Conservation (phyloP, 495 filamentous ascomycete genomes). For the Gamarada debralockiae region DNA sequence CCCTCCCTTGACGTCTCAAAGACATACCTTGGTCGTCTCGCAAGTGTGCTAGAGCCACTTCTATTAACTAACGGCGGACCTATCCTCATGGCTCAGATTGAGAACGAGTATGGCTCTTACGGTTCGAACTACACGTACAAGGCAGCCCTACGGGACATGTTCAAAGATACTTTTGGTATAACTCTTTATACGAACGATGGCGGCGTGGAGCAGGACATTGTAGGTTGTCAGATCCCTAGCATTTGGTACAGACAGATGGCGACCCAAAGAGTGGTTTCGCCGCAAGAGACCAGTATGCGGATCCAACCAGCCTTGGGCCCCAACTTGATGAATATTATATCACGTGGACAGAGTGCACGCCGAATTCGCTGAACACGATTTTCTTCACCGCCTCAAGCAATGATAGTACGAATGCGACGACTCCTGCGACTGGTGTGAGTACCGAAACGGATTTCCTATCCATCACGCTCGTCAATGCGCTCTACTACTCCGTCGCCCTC, state of each 20-base stretch:
- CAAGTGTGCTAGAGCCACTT: slow-evolving; percentile 29
- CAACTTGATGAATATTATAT: slow-evolving; percentile 44
- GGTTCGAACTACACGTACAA: slow-evolving; percentile 38
- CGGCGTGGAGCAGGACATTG: slow-evolving; percentile 33
- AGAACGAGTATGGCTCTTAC: slow-evolving; percentile 48
- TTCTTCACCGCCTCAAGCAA: background rate
- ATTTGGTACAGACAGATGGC: slow-evolving; percentile 41
- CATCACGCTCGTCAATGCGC: background rate
- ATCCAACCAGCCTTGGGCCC: slow-evolving; percentile 36
- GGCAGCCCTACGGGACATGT: slow-evolving; percentile 31
- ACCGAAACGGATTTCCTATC: background rate
- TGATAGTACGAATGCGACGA: background rate
- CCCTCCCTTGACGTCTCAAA: slow-evolving; percentile 34
- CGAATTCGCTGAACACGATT: background rate
- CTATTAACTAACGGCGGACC: slow-evolving; percentile 38
- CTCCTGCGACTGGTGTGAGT: background rate
- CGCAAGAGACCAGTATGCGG: slow-evolving; percentile 34
- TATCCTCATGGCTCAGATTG: slow-evolving; percentile 44
- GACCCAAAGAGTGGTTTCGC: slow-evolving; percentile 37
- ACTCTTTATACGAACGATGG: slow-evolving; percentile 46
- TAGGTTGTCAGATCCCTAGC: slow-evolving; percentile 36
- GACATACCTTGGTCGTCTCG: slow-evolving; percentile 33
- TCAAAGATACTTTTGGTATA: slow-evolving; percentile 33
- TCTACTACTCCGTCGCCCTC: background rate
- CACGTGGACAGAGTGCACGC: slow-evolving; percentile 8